These are phyloP conservation scores for Trichoderma asperellum DNA, from an alignment of 2,329 filamentous ascomycete species.

Conservation along the genomic window DNA sequence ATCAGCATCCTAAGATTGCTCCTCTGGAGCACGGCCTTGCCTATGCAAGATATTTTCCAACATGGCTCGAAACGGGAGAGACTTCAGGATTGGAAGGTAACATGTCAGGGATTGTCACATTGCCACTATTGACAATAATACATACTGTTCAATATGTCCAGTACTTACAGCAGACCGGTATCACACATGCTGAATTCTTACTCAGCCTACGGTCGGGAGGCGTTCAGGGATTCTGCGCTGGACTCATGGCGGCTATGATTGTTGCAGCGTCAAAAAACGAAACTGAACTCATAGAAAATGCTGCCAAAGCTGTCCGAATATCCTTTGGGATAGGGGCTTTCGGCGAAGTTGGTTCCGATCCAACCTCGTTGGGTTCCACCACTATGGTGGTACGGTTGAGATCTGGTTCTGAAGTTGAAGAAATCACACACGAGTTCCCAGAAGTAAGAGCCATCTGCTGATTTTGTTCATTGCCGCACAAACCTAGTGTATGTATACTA, in stretches of 20 bases:
- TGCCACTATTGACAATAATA: neutral
- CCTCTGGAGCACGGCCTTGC: neutral
- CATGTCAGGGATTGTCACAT: neutral
- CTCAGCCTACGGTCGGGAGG: neutral
- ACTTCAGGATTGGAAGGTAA: neutral
- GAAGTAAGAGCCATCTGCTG: neutral
- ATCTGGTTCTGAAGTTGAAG: neutral
- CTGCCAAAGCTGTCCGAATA: slow-evolving; percentile 27
- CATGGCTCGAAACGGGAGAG: neutral
- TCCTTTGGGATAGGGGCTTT: slow-evolving; percentile 31
- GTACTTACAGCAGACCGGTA: neutral
- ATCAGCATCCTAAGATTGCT: neutral
- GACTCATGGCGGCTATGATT: slow-evolving; percentile 30
- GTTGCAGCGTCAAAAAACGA: slow-evolving; percentile 29
- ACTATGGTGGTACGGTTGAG: slow-evolving; percentile 19
- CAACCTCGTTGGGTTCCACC: slow-evolving; percentile 23
- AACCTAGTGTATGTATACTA: neutral
- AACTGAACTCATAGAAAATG: slow-evolving; percentile 25
- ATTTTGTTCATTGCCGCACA: neutral
- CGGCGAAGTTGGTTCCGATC: slow-evolving; percentile 28
- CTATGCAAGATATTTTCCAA: neutral
- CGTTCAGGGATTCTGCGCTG: slow-evolving; percentile 32
- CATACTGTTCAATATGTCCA: neutral
- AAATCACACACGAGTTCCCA: neutral
- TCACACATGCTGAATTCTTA: neutral